A percentile compares a stretch with the other conserved stretches of the same genome.
These are phyloP conservation scores for Oryza meridionalis DNA, from an alignment of 176 grass and related monocot species.

Conservation along the genomic window DNA sequence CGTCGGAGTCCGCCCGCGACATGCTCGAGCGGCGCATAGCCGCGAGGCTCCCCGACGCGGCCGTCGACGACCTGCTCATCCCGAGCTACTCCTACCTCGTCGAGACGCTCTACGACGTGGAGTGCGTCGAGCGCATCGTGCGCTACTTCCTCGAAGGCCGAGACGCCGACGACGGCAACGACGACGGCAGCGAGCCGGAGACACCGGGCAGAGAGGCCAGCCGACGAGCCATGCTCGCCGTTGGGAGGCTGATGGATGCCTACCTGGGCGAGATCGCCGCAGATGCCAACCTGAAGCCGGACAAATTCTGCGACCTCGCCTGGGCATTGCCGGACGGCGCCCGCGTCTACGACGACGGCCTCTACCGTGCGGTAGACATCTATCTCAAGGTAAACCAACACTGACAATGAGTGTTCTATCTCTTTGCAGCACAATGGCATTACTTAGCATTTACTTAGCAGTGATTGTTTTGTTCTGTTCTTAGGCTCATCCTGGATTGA, in stretches of 20 bases:
- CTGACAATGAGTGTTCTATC: neutral
- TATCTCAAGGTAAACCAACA: slow-evolving; percentile 74
- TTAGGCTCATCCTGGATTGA: slow-evolving; percentile 73
- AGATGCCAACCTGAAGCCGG: slow-evolving; percentile 82
- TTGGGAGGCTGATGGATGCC: slow-evolving; percentile 76
- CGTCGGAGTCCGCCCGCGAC: slow-evolving; percentile 66
- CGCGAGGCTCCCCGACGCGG: slow-evolving; percentile 68
- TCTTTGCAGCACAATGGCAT: neutral
- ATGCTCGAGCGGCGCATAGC: slow-evolving; percentile 75
- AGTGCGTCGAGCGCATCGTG: slow-evolving; percentile 82
- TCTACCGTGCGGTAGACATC: slow-evolving; percentile 96
- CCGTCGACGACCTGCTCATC: slow-evolving; percentile 86
- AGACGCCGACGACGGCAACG: slow-evolving; percentile 35
- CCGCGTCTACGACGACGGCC: slow-evolving; percentile 85
- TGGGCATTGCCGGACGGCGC: slow-evolving; percentile 78
- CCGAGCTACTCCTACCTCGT: slow-evolving; percentile 96
- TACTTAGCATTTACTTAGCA: slow-evolving; percentile 6
- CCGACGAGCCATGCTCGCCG: slow-evolving; percentile 51
- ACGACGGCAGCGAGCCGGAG: slow-evolving; percentile 48
- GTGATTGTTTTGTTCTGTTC: neutral
- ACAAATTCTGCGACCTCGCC: slow-evolving; percentile 94
- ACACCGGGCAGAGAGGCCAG: slow-evolving; percentile 36
- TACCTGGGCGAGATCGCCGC: slow-evolving; percentile 91
- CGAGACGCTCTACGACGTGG: slow-evolving; percentile 98
- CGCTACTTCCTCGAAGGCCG: slow-evolving; percentile 68